phyloP scores from a whole-genome alignment of 345 rosid genomes.

The Syzygium oleosum region DNA sequence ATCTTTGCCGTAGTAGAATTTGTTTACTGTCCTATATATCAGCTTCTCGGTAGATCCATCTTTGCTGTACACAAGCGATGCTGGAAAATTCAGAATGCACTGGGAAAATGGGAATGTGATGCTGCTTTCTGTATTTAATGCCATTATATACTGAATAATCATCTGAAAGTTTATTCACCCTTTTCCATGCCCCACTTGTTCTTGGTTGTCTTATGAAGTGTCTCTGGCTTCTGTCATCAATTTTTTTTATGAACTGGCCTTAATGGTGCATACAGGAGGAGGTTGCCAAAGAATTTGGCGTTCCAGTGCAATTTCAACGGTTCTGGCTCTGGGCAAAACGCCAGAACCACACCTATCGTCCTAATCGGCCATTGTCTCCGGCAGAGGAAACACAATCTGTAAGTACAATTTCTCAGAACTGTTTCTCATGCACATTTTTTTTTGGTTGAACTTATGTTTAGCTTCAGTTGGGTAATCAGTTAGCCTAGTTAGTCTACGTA shows the following conservation, averaged over 20 bases:
- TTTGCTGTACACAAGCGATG: not conserved
- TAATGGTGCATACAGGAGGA: slow-evolving; percentile 52
- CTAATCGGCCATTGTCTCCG: slow-evolving; percentile 67
- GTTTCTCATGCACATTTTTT: not conserved
- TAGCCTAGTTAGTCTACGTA: not conserved
- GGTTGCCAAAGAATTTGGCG: slow-evolving; percentile 84
- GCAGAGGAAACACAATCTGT: slow-evolving; percentile 79
- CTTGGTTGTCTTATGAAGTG: not conserved
- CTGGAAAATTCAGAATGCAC: not conserved
- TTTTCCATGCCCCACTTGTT: not conserved
- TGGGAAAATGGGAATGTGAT: not conserved
- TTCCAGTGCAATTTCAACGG: slow-evolving; percentile 77
- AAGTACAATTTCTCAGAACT: slow-evolving; percentile 6
- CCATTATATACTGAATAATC: not conserved
- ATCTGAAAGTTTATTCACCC: not conserved
- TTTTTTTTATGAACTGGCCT: not conserved
- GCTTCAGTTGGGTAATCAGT: not conserved
- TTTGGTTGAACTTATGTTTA: not conserved
- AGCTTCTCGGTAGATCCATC: not conserved
- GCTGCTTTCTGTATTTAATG: not conserved
- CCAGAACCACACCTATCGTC: slow-evolving; percentile 91
- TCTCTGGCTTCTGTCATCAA: not conserved
- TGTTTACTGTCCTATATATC: not conserved
- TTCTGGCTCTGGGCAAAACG: slow-evolving; percentile 99
- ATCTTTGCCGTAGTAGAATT: not conserved